These are phyloP conservation scores for Penicillium cosmopolitanum DNA, from an alignment of 495 filamentous ascomycete species.

Conservation along the genomic window DNA sequence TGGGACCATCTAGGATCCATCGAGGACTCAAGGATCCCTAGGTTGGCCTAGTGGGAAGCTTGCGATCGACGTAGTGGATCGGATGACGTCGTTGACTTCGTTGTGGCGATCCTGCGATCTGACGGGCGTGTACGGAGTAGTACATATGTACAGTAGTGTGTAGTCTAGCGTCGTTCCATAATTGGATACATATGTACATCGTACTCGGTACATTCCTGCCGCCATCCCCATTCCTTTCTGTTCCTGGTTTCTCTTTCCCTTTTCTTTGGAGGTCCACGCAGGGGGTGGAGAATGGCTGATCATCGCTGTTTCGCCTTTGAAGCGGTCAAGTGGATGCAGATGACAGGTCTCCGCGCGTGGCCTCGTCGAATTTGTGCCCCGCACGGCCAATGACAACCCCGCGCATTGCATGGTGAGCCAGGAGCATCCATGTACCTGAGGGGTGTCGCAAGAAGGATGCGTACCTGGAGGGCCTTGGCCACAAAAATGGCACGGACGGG, in stretches of 20 bases:
- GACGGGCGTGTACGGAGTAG: background rate
- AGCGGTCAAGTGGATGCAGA: constrained; percentile 25
- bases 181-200: background rate
- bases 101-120: background rate
- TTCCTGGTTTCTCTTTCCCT: background rate
- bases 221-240: background rate
- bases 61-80: constrained; percentile 5
- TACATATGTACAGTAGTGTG: too few species aligned
- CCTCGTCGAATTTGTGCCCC: constrained; percentile 13
- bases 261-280: background rate
- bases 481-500: constrained; percentile 3
- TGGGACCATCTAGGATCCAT: background rate
- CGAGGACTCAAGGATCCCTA: background rate
- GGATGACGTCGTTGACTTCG: constrained; percentile 26
- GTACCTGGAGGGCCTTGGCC: constrained; percentile 28
- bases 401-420: constrained; percentile 14
- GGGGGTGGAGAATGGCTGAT: background rate
- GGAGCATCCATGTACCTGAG: constrained; percentile 31
- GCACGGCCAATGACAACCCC: constrained; percentile 16
- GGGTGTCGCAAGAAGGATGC: constrained; percentile 8
- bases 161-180: background rate
- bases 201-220: background rate
- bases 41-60: constrained; percentile 3
- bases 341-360: constrained; percentile 19
- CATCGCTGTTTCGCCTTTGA: constrained; percentile 23